A percentile compares a stretch with the other conserved stretches of the same genome.
These are phyloP conservation scores for Hypocrella siamensis DNA, from an alignment of 2,329 filamentous ascomycete genomes.

Conservation along the genomic window DNA sequence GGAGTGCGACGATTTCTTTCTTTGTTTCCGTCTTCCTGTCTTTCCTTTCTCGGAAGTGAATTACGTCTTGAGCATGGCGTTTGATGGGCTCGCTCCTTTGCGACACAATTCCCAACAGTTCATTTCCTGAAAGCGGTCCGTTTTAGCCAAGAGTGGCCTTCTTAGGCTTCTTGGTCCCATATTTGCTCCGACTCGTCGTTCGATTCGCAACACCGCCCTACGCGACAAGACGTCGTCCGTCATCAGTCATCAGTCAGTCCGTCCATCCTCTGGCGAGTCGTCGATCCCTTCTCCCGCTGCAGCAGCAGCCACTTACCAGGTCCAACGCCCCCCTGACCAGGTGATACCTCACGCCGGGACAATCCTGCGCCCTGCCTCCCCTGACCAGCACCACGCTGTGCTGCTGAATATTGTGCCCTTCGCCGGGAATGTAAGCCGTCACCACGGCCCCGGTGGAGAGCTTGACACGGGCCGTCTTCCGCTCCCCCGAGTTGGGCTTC, in stretches of 20 bases:
- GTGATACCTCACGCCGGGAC: conserved; percentile 94
- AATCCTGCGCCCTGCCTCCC: conserved; percentile 88
- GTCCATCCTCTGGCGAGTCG: not conserved
- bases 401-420: conserved; percentile 98
- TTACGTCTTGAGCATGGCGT: no score
- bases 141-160: conserved; percentile 40
- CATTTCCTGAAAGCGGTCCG: no score
- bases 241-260: not conserved
- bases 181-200: conserved; percentile 80
- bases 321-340: conserved; percentile 83
- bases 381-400: conserved; percentile 95
- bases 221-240: no score
- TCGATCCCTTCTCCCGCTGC: not conserved
- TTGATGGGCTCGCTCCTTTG: no score
- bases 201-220: conserved; percentile 84
- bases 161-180: conserved; percentile 98
- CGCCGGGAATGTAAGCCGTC: conserved; percentile 89
- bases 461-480: conserved; percentile 85
- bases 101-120: no score
- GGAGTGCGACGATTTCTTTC: no score
- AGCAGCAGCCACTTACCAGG: conserved; percentile 50
- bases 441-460: conserved; percentile 76
- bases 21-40: no score
- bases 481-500: conserved; percentile 96
- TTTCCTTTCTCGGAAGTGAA: no score